Evolutionary conservation across 805 yeast genomes (phyloP).

Genomic region (Kluyveromyces starmeri): DNA sequence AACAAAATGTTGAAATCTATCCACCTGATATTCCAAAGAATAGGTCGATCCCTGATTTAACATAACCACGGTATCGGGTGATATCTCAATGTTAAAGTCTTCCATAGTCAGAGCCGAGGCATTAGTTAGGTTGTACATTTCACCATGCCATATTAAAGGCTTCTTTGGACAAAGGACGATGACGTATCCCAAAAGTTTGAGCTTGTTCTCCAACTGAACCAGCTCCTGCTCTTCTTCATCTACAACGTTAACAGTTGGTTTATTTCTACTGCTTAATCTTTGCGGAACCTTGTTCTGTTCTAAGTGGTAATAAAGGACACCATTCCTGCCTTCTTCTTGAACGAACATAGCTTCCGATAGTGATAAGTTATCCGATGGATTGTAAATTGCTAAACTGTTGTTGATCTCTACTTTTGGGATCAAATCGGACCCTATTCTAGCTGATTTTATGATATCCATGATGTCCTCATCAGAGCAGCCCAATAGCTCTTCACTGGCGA

Average conservation of each 20-base stretch:
- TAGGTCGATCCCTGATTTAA: slow-evolving; percentile 51
- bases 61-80: slow-evolving; percentile 15
- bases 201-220: slow-evolving; percentile 18
- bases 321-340: slow-evolving; percentile 23
- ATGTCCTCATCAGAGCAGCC: slow-evolving; percentile 36
- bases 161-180: slow-evolving; percentile 69
- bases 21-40: slow-evolving; percentile 46
- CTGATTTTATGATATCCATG: slow-evolving; percentile 35
- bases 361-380: slow-evolving; percentile 16
- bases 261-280: slow-evolving; percentile 11
- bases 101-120: slow-evolving; percentile 24
- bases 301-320: slow-evolving; percentile 20
- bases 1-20: slow-evolving; percentile 47
- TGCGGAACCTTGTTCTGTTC: slow-evolving; percentile 22
- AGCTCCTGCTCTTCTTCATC: slow-evolving; percentile 23
- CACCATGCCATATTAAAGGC: slow-evolving; percentile 89
- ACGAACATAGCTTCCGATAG: slow-evolving; percentile 21
- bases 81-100: slow-evolving; percentile 15
- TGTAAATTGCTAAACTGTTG: slow-evolving; percentile 21
- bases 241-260: background rate
- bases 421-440: slow-evolving; percentile 45
- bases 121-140: slow-evolving; percentile 45
- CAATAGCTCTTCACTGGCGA: slow-evolving; percentile 51
- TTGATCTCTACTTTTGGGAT: slow-evolving; percentile 25
- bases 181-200: slow-evolving; percentile 46